Base-by-base conservation (phyloP, 768 basidiomycete species). In the Terana coerulea region DNA sequence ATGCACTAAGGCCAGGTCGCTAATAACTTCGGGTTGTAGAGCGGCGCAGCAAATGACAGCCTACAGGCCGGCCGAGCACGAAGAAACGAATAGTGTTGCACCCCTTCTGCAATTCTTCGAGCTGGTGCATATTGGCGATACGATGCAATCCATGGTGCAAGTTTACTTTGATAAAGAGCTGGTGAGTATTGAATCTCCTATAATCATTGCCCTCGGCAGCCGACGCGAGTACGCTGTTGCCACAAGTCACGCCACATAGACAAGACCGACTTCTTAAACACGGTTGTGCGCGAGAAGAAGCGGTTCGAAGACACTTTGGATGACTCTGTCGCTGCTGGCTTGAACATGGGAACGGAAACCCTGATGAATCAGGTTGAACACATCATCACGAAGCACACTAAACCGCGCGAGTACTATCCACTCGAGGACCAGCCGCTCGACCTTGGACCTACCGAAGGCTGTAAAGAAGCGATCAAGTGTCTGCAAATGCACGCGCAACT, bases 161-260 rank as follows among this genome's bases (percentile, higher is more conserved):
- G 97, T 98, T 1, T 99, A 95, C 67, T 99, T 95, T 63, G 97
- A 98, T 64, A 95, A 95, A 62, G 95, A 97, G 61, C 72, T 98
- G 69, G 91, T 89, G 54, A 22, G 84, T 64, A 0, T 5, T 15
- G n/a, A n/a, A n/a, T n/a, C n/a, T n/a, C n/a, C n/a, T n/a, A n/a
- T n/a, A n/a, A n/a, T n/a, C n/a, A n/a, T n/a, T n/a, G n/a, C n/a
- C n/a, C n/a, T n/a, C n/a, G n/a, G n/a, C n/a, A n/a, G n/a, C n/a
- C n/a, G n/a, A n/a, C n/a, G n/a, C n/a, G n/a, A n/a, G n/a, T n/a
- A n/a, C n/a, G n/a, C n/a, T n/a, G n/a, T n/a, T n/a, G 3, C 49
- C n/a, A n/a, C n/a, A n/a, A 92, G 91, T 83, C 88, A 0, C 81
- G 77, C 1, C 89, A 95, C 61, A 95, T 99, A 29, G 94, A 98